Evolutionary conservation across 2,329 filamentous ascomycete species (phyloP).

Genomic region (Mycosphaerelloides madeirae): DNA sequence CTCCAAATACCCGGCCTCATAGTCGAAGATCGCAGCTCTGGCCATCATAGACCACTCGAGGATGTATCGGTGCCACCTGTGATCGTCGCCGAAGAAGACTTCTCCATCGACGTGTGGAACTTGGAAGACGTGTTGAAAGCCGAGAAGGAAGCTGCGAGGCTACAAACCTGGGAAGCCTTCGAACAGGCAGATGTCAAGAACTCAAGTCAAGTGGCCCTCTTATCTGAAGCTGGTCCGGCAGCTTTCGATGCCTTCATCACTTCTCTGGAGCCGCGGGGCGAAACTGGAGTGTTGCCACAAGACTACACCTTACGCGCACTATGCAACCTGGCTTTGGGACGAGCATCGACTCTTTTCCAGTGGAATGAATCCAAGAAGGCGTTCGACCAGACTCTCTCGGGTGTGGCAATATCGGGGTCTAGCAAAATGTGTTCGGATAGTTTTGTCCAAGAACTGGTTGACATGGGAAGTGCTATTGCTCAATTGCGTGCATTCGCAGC

Average conservation of each 20-base stretch:
- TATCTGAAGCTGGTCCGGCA: conserved; percentile 63
- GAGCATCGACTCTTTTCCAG: conserved; percentile 65
- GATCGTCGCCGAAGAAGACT: background rate
- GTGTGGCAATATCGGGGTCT: conserved; percentile 48
- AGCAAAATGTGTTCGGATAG: conserved; percentile 49
- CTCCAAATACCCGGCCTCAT: too few species aligned
- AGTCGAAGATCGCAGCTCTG: too few species aligned
- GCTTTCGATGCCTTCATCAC: conserved; percentile 64
- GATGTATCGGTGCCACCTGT: too few species aligned
- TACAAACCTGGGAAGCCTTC: conserved; percentile 69
- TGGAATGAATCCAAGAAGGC: conserved; percentile 51
- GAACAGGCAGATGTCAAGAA: conserved; percentile 16
- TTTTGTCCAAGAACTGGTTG: conserved; percentile 45
- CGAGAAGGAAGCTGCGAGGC: conserved; percentile 33
- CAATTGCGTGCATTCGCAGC: conserved; percentile 15
- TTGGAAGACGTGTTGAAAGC: conserved; percentile 32
- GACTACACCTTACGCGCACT: conserved; percentile 48
- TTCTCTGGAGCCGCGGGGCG: conserved; percentile 32
- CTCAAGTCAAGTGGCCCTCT: conserved; percentile 46
- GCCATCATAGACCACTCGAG: too few species aligned
- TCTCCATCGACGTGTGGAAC: conserved; percentile 29
- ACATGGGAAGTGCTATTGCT: conserved; percentile 31
- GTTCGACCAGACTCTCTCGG: conserved; percentile 48
- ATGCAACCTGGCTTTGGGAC: conserved; percentile 62
- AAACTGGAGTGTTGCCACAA: conserved; percentile 35